A percentile compares a stretch with the other conserved stretches of the same genome.
phyloP scores from a whole-genome alignment of 306 rosid genomes.

The Quercus robur region DNA sequence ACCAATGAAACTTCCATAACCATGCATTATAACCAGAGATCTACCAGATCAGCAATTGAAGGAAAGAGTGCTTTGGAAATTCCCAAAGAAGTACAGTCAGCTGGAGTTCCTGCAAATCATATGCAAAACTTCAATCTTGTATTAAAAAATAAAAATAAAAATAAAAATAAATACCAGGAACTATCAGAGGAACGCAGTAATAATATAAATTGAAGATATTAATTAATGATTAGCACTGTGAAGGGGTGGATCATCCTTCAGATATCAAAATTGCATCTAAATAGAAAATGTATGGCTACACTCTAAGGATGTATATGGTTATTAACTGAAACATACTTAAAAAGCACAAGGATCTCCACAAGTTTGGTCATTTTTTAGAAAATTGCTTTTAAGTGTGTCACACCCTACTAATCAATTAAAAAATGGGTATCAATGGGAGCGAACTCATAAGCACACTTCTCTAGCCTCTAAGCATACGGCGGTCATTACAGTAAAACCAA shows the following conservation, averaged over 20 bases:
- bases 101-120: conserved; percentile 73
- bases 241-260: neutral
- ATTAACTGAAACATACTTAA: neutral
- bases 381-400: too few species aligned
- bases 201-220: neutral
- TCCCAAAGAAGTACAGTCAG: conserved; percentile 90
- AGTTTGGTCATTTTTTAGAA: neutral
- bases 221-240: neutral
- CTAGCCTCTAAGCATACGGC: neutral
- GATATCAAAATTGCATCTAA: neutral
- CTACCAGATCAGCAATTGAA: conserved; percentile 66
- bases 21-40: neutral
- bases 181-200: neutral
- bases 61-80: conserved; percentile 73
- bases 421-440: neutral
- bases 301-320: neutral
- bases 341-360: neutral
- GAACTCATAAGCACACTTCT: neutral
- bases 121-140: neutral
- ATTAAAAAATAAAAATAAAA: too few species aligned
- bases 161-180: neutral
- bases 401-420: neutral
- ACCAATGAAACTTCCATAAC: neutral
- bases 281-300: neutral
- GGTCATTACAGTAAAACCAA: neutral